Base-by-base conservation (phyloP, 345 rosid species). In the Theobroma cacao region DNA sequence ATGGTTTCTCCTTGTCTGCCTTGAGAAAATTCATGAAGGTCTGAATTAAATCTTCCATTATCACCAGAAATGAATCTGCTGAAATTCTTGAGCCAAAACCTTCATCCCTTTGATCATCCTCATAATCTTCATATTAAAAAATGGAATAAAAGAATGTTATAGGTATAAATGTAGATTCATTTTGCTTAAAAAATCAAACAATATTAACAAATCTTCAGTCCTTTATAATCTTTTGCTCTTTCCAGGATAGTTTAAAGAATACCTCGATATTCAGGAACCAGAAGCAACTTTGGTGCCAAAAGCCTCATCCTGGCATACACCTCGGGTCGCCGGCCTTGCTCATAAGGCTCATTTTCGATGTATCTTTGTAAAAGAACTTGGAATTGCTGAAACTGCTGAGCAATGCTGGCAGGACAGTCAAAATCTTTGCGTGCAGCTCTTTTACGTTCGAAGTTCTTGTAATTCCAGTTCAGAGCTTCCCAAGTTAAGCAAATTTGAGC, bases 391-490 rank as follows among this genome's bases (percentile, higher is more conserved):
- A 97, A 94, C 61, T 94, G 98, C 72, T 94, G 98, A 0, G 97
- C 99, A 2, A 97, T 76, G 61, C 18, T 83, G 0, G 94, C 98
- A 0, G 97, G 97, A 82, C 98, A 94, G 22, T 94, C 98, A 14
- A 79, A 82, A 43, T 87, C 89, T 43, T 63, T 63, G 41, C 75
- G 81, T 28, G 89, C 38, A 36, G 82, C 87, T 81, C 90, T 86
- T 79, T 91, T 97, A 1, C 83, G 85, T 66, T 88, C 90, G 71
- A 97, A 94, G 84, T 86, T 91, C 75, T 82, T 97, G 93, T 94
- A 94, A 84, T 93, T 97, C 94, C 94, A 97, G 73, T 91, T 94
- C 31, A 97, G 87, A 43, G 99, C 98, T 84, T 94, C 99, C 99
- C 98, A 94, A 36, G 99, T 91, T 82, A 91, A 79, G 89, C 98